phyloP scores from a whole-genome alignment of 140 eudicot genomes.

The Flaveria floridana region DNA sequence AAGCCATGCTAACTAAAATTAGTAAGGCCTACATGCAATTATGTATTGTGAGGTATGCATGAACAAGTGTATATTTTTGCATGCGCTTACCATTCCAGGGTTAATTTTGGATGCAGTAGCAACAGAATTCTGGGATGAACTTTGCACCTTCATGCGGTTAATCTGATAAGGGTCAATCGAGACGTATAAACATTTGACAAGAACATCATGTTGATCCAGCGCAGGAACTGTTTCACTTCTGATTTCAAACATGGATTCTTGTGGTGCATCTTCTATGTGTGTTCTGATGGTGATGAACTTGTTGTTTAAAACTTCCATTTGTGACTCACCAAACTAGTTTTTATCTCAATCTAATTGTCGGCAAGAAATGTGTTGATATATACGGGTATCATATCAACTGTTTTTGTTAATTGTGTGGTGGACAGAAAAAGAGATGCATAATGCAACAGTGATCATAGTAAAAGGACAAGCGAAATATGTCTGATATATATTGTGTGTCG shows the following conservation, averaged over 20 bases:
- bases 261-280: constrained; percentile 46
- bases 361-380: too few relatives aligned
- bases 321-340: not conserved
- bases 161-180: constrained; percentile 68
- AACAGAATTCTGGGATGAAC: constrained; percentile 51
- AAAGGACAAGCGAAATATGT: too few relatives aligned
- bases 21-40: too few relatives aligned
- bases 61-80: not conserved
- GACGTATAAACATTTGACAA: constrained; percentile 55
- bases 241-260: constrained; percentile 55
- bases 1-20: too few relatives aligned
- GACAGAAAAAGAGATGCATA: too few relatives aligned
- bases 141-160: constrained; percentile 57
- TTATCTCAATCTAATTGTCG: too few relatives aligned
- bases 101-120: constrained; percentile 29
- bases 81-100: constrained; percentile 48
- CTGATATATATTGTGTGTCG: too few relatives aligned
- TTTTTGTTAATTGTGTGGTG: too few relatives aligned
- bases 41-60: too few relatives aligned
- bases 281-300: constrained; percentile 44
- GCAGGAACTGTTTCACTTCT: constrained; percentile 34
- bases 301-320: constrained; percentile 45
- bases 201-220: constrained; percentile 31
- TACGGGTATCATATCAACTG: too few relatives aligned
- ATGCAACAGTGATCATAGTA: too few relatives aligned